Base-by-base conservation (phyloP, 108 stramenopile genomes). In the Nitzschia putrida region DNA sequence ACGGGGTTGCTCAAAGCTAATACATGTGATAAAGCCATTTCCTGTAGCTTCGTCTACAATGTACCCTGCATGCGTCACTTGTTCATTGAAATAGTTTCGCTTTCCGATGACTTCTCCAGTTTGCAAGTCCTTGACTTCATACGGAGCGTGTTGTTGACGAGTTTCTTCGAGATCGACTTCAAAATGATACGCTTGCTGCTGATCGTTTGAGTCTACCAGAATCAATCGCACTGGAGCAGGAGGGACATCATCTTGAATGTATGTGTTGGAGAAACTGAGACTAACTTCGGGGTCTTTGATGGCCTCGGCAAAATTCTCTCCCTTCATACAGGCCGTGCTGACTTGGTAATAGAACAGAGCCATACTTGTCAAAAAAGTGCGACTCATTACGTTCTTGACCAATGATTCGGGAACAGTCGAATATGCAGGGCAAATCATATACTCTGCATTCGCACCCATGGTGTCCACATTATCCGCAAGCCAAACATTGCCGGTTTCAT, bases 281-380 rank as follows among this genome's bases (percentile, higher is more conserved):
- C 26, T 6, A 14, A 66, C 65, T 26, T 66, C 65, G 2, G 65
- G 65, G 59, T 66, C 65, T 14, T 29, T 25, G 13, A 66, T 25
- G 20, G 65, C 65, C 5, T 66, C 51, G 1, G 14, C n/a, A 3
- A 66, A 53, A 3, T n/a, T 53, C 24, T 66, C 65, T 1, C 51
- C 51, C n/a, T 38, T 25, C 65, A 66, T 66, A 26, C 22, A 66
- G 5, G 65, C 65, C 18, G 47, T 49, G 26, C 39, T 42, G n/a
- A 68, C 55, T 68, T 68, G 67, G 20, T n/a, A 57, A 11, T 68
- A 68, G 40, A 58, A 57, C 1, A 59, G 55, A n/a, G 61, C 13
- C 39, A 41, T 41, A 7, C 18, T 50, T 2, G 21, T 41, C 12
- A 68, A 21, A 43, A 58, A 58, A 4, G 16, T 68, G 38, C 57